Evolutionary conservation across 2,329 filamentous ascomycete genomes (phyloP), one percentile per base, ranked within the genome.

Genomic region (Chalara sp.): DNA sequence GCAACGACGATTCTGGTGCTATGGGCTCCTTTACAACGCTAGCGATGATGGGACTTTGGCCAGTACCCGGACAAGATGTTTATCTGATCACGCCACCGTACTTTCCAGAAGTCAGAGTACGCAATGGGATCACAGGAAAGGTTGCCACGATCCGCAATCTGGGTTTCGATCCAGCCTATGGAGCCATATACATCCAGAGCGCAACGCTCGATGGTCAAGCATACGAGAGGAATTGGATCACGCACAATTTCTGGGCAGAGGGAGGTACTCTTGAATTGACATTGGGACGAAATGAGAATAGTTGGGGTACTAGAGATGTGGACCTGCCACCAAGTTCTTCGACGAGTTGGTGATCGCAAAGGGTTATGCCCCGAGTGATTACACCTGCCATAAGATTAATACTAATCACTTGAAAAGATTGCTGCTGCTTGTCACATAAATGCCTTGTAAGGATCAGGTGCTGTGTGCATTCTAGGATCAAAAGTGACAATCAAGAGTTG

Each of bases 81-180:
- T 87, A 87, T 56, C 75, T 87, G n/a, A 84, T 87, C 55, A 85
- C 71, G 0, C 79, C 84, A 0, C 84, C 85, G 0, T 88, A 80
- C 59, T 88, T 88, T 57, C 71, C 76, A 54, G 71, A 74, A 45
- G 72, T 87, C 1, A 78, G 74, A 45, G 72, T 87, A 45, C 79
- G 68, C 8, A 79, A 79, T 51, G 72, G 72, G 0, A 61, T 78
- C 11, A 86, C 81, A 0, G 77, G 79, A 3, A 81, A 79, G 49
- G 78, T 74, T 4, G 81, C 83, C 0, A 80, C 71, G 1, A 72
- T 88, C 6, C 70, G 74, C 10, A 83, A 77, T 52, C 55, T 80
- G 41, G 81, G 83, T 55, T 87, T 86, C 54, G 83, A 87, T 48
- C 63, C 80, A 0, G 61, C 47, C 0, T 83, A 84, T 54, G 61